phyloP scores from a whole-genome alignment of 2,329 filamentous ascomycete genomes.

The Ceratocystis alfenasii region DNA sequence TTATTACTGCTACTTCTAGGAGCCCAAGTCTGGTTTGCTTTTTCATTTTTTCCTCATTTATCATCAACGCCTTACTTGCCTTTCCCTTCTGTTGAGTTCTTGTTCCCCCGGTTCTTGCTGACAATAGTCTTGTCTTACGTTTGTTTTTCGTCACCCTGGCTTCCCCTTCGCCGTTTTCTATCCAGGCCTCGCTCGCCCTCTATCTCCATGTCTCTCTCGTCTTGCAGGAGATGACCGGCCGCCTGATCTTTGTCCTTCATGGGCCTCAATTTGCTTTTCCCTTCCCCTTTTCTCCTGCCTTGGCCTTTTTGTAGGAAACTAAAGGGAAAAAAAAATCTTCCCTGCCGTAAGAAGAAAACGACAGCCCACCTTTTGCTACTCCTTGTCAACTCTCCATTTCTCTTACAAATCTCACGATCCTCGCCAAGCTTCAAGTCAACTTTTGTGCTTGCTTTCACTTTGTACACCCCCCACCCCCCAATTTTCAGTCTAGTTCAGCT shows the following conservation, averaged over 20 bases:
- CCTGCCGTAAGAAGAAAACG: background rate
- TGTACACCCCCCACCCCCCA: background rate
- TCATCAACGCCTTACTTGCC: background rate
- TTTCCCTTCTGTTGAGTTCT: background rate
- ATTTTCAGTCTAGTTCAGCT: background rate
- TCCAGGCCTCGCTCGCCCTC: background rate
- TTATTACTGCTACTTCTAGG: background rate
- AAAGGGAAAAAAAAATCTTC: background rate
- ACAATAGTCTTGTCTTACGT: background rate
- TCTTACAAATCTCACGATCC: conserved; percentile 5
- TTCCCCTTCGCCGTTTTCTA: background rate
- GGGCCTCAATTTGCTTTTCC: conserved; percentile 11
- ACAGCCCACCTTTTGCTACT: background rate
- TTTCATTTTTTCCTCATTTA: background rate
- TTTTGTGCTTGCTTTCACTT: background rate
- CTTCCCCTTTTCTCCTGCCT: background rate
- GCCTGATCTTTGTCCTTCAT: background rate
- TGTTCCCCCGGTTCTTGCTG: background rate
- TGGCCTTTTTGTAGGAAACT: background rate
- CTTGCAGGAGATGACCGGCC: background rate
- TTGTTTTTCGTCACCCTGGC: background rate
- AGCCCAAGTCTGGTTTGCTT: background rate
- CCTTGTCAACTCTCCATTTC: background rate
- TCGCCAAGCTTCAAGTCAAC: background rate
- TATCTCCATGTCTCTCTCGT: background rate